A percentile compares a stretch with the other conserved stretches of the same genome.
Evolutionary conservation across 164 flowering plant genomes (phyloP).

Genomic region (Piper betle): DNA sequence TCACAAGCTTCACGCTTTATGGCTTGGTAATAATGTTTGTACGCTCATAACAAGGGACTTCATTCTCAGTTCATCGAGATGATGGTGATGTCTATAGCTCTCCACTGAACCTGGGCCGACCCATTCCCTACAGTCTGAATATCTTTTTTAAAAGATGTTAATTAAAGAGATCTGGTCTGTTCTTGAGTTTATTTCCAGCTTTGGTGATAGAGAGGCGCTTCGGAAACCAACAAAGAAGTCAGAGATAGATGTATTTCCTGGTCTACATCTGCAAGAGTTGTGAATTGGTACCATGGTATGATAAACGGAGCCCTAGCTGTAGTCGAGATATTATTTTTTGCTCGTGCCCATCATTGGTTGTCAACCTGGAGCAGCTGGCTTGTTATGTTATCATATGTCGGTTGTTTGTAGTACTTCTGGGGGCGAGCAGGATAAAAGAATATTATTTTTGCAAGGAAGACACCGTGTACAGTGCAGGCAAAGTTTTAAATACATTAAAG

Average conservation of each 20-base stretch:
- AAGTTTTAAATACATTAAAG: no score
- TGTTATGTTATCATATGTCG: not conserved
- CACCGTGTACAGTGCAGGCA: no score
- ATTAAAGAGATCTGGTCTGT: conserved; percentile 1
- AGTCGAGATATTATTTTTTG: not conserved
- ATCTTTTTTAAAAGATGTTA: not conserved
- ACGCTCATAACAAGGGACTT: not conserved
- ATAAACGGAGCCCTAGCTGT: not conserved
- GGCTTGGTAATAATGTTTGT: not conserved
- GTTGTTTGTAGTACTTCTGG: not conserved
- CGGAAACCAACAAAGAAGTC: not conserved
- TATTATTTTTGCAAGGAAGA: no score
- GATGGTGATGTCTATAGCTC: not conserved
- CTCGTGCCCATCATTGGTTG: not conserved
- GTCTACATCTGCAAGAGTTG: conserved; percentile 1
- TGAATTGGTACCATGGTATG: not conserved
- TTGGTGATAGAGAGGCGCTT: not conserved
- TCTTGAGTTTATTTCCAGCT: not conserved
- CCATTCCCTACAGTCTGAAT: not conserved
- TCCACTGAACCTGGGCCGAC: not conserved
- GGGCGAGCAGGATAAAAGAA: not conserved
- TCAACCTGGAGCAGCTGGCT: not conserved
- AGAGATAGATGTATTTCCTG: not conserved
- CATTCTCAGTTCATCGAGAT: not conserved
- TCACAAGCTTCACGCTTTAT: not conserved